Base-by-base conservation (phyloP, 257 asterid species). In the Salvia rosmarinus region DNA sequence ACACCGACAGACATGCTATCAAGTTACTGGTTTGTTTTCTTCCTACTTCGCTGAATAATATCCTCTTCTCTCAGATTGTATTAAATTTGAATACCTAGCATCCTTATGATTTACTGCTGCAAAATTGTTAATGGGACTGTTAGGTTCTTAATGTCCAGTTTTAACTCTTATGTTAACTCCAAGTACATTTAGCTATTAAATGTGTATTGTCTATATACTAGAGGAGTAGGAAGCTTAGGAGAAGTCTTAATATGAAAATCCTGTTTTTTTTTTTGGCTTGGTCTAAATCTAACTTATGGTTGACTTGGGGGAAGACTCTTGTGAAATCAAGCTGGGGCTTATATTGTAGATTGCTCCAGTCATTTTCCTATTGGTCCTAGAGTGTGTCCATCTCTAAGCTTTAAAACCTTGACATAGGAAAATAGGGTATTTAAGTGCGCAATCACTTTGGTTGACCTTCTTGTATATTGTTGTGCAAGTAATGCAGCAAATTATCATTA, bases 11-110 rank as follows among this genome's bases (percentile, higher is more conserved):
- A 91, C 34, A 77, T 91, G 77, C 61, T 91, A 25, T 65, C 67
- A 60, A 83, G 73, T 72, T 88, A 86, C 76, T 82, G 99, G 99
- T 95, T 73, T 69, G 96, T 77, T 76, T 66, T 74, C 70, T 70
- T 56, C 71, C 21, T 74, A 39, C 44, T 49, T 71, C 67, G 55
- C 70, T 72, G 52, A 58, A 61, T 60, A 30, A 35, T 54, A 70
- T 73, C 30, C 34, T 70, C 67, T 25, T 62, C 50, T 43, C 68
- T 52, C 44, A 66, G 19, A 72, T 72, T 42, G 37, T 35, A 35
- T 56, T 12, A 64, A 47, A 64, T 12, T 47, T 68, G 63, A 50
- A 68, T 52, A 20, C 61, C 46, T 66, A 56, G 51, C 25, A 58
- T 51, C 34, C 58, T 54, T 21, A 59, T 30, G 21, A 47, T 70